Evolutionary conservation across 331 rosid species (phyloP).

Genomic region (Stylosanthes scabra): DNA sequence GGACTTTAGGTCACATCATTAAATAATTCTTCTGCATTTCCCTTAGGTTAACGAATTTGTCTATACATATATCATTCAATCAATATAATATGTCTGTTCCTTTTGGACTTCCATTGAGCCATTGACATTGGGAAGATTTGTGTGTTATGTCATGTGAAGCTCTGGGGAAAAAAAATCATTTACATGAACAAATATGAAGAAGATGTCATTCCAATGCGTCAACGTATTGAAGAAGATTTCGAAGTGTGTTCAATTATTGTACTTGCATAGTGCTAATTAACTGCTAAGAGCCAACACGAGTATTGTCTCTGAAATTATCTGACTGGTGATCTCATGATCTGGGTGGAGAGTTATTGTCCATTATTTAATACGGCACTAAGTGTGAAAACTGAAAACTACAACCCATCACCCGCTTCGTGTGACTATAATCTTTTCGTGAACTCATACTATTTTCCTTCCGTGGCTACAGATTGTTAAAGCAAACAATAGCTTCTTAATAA

Average conservation of each 20-base stretch:
- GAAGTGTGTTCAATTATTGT: not conserved
- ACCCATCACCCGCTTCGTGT: not conserved
- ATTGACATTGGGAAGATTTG: not conserved
- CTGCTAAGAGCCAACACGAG: not conserved
- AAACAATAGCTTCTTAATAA: not conserved
- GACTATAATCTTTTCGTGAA: not conserved
- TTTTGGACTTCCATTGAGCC: not conserved
- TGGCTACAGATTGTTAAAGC: not conserved
- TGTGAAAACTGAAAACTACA: not conserved
- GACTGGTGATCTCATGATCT: not conserved
- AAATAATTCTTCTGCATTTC: constrained; percentile 25
- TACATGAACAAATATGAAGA: not conserved
- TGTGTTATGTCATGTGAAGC: not conserved
- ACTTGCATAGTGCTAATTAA: not conserved
- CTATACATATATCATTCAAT: constrained; percentile 21
- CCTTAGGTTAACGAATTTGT: constrained; percentile 15
- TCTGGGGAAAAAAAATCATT: not conserved
- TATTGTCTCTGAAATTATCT: not conserved
- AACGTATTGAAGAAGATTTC: not conserved
- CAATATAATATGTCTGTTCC: constrained; percentile 17
- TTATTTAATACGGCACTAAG: not conserved
- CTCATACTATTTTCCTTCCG: not conserved
- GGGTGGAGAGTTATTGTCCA: not conserved
- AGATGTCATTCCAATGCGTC: constrained; percentile 7
- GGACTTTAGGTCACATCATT: constrained; percentile 23